Base-by-base conservation (phyloP, 805 yeast genomes). In the Cyberlindnera maclurae region DNA sequence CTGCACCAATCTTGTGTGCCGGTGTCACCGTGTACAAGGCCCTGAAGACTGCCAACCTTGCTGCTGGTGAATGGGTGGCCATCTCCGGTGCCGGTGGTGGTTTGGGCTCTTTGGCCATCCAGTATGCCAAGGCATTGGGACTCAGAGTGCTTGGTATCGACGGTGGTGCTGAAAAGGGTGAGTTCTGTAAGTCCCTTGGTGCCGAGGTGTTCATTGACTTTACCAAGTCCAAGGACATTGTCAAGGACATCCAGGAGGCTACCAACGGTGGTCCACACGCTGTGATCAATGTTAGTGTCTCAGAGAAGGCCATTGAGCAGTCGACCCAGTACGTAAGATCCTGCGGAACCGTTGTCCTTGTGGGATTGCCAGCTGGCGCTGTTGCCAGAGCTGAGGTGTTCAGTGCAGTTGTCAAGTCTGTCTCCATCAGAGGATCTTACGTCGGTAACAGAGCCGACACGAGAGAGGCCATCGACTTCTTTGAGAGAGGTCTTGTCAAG, bases 21-120 rank as follows among this genome's bases (percentile, higher is more conserved):
- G 55, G 55, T 49, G 51, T 50, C 33, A 50, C 83, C 36, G 82
- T 74, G 33, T 77, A 75, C 75, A 77, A 77, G 65, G 82, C 82
- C 11, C 64, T 77, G 55, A 77, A 77, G 65, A 70, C 77, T 36
- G 80, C 83, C 38, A 59, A 66, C 38, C 56, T 73, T 42, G 45
- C 47, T 35, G 68, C 88, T 16, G 88, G 90, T 56, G 77, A 82
- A 61, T 81, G 82, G 80, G 82, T 79, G 49, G 75, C 77, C 44
- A 67, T 82, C 43, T 76, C 86, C 41, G 89, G 90, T 66, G 88
- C 87, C 45, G 84, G 77, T 61, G 89, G 89, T 60, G 89, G 90
- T 57, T 71, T 82, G 61, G 90, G 89, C 56, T 67, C 85, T 29
- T 63, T 82, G 48, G 87, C 86, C 40, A 67, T 81, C 52, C 88